Evolutionary conservation across 225 moss, liverwort and hornwort genomes (phyloP), one percentile per base, ranked within the genome.

Genomic region (Polytrichum formosum): DNA sequence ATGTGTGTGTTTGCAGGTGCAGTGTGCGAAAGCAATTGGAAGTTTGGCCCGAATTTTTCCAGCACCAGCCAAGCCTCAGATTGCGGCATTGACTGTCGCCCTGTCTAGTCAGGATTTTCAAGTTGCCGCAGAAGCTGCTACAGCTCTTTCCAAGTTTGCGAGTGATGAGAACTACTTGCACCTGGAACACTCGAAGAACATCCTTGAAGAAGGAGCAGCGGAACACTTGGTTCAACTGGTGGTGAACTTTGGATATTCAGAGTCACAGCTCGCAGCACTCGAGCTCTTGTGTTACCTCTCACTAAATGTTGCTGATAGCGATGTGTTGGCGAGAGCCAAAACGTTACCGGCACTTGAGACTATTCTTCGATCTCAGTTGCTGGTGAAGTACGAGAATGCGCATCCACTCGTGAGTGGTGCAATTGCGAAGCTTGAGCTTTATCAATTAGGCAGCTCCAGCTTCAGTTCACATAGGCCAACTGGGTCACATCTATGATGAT

Each of bases 121-220:
- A 2, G 61, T 70, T 6, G 58, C 58, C 0, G 30, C 29, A 18
- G 70, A 70, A 61, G 70, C 59, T 20, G 70, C 70, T 13, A 70
- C n/a, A 5, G 59, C 59, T 5, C 58, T 70, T 26, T 70, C 22
- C 61, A 59, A 22, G 31, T 70, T 60, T 70, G 61, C 53, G 5
- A 26, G 23, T 19, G 72, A 72, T 18, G 35, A 63, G 2, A 63
- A 72, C 18, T 72, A 64, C 35, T 53, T 63, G 19, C 72, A 64
- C 72, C 25, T 64, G 63, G 63, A 72, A 30, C 70, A 70, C 22
- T 70, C 70, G 5, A 70, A 70, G 29, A 70, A 55, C 56, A 70
- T 70, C 6, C 17, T 70, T 28, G 70, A 56, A 20, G 56, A 7
- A 58, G 56, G 55, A 2, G 70, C 56, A 7, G 56, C 59, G 2